phyloP scores from a whole-genome alignment of 2,329 filamentous ascomycete species.

The Botrytis deweyae region DNA sequence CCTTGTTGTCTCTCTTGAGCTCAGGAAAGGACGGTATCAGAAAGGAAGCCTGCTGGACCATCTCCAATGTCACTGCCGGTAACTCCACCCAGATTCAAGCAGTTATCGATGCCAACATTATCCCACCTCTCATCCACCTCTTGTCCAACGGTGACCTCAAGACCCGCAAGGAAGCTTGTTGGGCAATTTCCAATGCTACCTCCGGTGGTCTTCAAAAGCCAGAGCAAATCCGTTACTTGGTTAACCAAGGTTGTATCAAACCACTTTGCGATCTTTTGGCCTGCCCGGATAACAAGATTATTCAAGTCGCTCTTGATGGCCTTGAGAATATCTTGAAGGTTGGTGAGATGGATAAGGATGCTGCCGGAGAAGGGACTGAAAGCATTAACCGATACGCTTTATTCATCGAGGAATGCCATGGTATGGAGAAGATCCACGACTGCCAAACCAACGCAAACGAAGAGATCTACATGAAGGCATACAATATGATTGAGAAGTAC shows the following conservation, averaged over 20 bases:
- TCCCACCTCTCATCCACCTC: constrained; percentile 92
- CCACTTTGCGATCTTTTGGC: constrained; percentile 91
- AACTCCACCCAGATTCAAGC: constrained; percentile 98
- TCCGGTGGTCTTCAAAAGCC: constrained; percentile 98
- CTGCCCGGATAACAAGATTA: constrained; percentile 99
- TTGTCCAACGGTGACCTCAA: constrained; percentile 97
- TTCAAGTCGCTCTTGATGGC: constrained; percentile 95
- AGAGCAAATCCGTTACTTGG: constrained; percentile 95
- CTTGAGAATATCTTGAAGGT: constrained; percentile 99
- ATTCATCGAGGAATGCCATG: constrained; percentile 97
- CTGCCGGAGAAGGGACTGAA: constrained; percentile 69
- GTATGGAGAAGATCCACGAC: constrained; percentile 99
- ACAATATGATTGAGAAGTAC: constrained; percentile 99
- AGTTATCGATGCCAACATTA: constrained; percentile 95
- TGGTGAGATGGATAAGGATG: constrained; percentile 96
- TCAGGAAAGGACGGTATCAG: constrained; percentile 98
- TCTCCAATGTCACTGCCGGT: constrained; percentile 97
- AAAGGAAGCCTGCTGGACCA: constrained; percentile 99
- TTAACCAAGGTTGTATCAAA: constrained; percentile 92
- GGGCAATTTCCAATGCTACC: constrained; percentile 98
- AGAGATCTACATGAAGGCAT: constrained; percentile 99
- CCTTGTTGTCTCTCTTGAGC: constrained; percentile 88
- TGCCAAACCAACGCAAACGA: constrained; percentile 99
- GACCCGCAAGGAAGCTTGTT: constrained; percentile 98
- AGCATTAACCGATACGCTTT: constrained; percentile 94